phyloP scores from a whole-genome alignment of 495 filamentous ascomycete genomes.

The Margaritispora aquatica region DNA sequence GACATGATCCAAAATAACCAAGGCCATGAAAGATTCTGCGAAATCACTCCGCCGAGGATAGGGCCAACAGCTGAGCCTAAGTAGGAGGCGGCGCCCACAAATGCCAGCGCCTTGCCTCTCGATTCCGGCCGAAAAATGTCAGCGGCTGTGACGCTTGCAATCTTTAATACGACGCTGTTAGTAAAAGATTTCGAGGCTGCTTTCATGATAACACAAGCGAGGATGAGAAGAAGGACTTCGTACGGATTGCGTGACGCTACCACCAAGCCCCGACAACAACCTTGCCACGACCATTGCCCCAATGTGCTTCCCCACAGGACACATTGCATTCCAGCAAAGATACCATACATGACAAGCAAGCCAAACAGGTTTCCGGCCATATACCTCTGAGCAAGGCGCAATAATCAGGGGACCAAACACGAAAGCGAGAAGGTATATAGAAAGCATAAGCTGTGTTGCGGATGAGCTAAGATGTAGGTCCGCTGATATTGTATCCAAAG shows the following conservation, averaged over 20 bases:
- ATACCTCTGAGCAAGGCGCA: constrained; percentile 34
- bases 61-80: constrained; percentile 63
- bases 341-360: constrained; percentile 28
- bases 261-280: constrained; percentile 31
- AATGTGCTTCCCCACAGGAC: constrained; percentile 29
- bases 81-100: constrained; percentile 35
- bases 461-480: constrained; percentile 28
- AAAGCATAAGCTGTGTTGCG: constrained; percentile 35
- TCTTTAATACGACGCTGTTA: background rate
- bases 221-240: constrained; percentile 3
- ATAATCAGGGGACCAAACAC: constrained; percentile 38
- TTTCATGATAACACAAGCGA: background rate
- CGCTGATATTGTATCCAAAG: constrained; percentile 27
- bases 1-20: constrained; percentile 65
- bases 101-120: constrained; percentile 26
- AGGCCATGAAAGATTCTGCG: constrained; percentile 62
- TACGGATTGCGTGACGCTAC: constrained; percentile 25
- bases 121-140: constrained; percentile 27
- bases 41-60: constrained; percentile 60
- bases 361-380: constrained; percentile 30
- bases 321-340: constrained; percentile 32
- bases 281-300: constrained; percentile 27
- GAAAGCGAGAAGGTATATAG: constrained; percentile 48
- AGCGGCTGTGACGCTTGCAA: background rate
- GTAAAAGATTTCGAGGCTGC: background rate